Base-by-base conservation (phyloP, 768 basidiomycete species). In the Crucibulum laeve region DNA sequence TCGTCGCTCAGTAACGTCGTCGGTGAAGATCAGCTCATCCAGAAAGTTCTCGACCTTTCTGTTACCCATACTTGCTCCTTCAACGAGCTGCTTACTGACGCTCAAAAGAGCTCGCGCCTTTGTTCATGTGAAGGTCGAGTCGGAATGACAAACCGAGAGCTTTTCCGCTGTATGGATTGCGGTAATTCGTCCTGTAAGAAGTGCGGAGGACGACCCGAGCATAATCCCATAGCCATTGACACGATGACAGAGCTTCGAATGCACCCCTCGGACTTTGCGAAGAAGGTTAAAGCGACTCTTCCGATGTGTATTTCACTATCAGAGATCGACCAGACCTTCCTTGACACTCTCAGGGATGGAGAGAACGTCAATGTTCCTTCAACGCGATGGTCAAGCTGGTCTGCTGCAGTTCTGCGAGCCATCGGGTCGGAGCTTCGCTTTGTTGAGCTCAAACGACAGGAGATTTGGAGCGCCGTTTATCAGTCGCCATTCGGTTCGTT, bases 101-200 rank as follows among this genome's bases (percentile, higher is more conserved):
- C 93, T 0, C 61, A 77, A 44, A 71, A 71, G 47, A 92, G 87
- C 50, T 73, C 81, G 13, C 80, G 94, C 21, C 78, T 92, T 22
- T 97, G 94, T 58, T 65, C 76, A n/a, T 97, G 94, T 57, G 94
- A 97, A 64, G 94, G 93, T 3, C 85, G 89, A 7, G 73, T 79
- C 26, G 84, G 79, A 48, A 82, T 92, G 54, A 86, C 90, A 1
- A 74, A 71, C 7, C 72, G 81, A 25, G 70, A 73, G 25, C 65
- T 94, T 28, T 74, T 77, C 26, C 76, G 73, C 8, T 97, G 94
- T 61, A 48, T 56, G 11, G 87, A 91, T 46, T 97, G 94, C 56
- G 78, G 76, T 4, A 77, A 80, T 6, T 78, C 89, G 11, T 83
- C 86, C 25, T 97, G 94, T 68, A 74, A 76, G 50, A 84, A 84